Conservation (phyloP, 1,284 basidiomycete genomes). For the Pterula multifida region DNA sequence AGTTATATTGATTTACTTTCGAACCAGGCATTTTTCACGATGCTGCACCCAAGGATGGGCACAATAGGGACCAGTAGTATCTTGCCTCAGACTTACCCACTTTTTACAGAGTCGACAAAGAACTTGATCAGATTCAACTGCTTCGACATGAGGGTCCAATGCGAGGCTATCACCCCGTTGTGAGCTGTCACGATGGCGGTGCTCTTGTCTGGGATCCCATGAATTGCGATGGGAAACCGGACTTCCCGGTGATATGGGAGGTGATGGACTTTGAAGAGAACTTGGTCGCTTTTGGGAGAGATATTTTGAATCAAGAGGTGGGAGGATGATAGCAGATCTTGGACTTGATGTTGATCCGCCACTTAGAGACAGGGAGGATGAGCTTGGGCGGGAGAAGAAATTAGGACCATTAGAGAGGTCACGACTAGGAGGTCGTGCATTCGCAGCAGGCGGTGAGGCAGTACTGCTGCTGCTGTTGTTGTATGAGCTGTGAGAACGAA, state of each 20-base stretch:
- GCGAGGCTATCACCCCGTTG: constrained; percentile 58
- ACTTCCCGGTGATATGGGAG: constrained; percentile 8
- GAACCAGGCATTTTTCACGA: constrained; percentile 53
- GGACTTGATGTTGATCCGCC: neutral
- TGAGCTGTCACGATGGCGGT: constrained; percentile 58
- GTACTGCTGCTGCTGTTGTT: neutral
- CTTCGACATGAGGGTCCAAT: constrained; percentile 46
- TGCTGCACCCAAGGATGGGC: constrained; percentile 71
- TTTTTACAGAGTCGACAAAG: constrained; percentile 64
- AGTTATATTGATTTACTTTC: constrained; percentile 45
- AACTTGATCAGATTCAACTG: constrained; percentile 63
- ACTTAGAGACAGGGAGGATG: neutral
- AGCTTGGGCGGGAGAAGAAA: neutral
- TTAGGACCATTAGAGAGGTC: neutral
- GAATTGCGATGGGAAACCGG: constrained; percentile 4
- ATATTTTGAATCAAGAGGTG: neutral
- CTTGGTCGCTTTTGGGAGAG: neutral
- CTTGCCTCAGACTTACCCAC: constrained; percentile 68
- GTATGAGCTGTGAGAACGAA: neutral
- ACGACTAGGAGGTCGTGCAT: neutral
- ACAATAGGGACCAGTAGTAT: constrained; percentile 59
- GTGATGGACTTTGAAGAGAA: neutral
- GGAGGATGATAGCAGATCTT: neutral
- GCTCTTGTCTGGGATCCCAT: constrained; percentile 35
- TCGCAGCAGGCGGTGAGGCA: neutral